Base-by-base conservation (phyloP, 352 stramenopile species). In the Phytophthora europaea region DNA sequence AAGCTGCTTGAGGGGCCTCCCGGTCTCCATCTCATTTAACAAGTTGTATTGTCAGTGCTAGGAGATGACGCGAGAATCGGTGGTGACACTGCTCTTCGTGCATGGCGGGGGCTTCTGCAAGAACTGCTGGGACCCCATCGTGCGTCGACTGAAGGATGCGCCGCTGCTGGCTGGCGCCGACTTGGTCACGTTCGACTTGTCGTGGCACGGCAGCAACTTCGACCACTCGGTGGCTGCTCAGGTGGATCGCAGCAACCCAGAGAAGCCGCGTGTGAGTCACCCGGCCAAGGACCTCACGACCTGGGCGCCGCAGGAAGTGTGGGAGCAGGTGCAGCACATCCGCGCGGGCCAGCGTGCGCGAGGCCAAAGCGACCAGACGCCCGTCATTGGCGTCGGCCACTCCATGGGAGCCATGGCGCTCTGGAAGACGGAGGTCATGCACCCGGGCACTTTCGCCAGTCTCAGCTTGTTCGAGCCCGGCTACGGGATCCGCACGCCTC, bases 331-430 rank as follows among this genome's bases (percentile, higher is more conserved):
- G 28, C 61, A 69, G 18, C 69, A 76, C 15, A 72, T 88, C 13
- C 54, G 70, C 16, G 43, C 59, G 10, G 52, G 61, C 0, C 73
- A 80, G 36, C 68, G 59, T 9, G 62, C 59, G 28, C 36, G 56
- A 16, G 65, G 67, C 0, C 45, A 58, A 15, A 73, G 59, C 53
- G 64, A 74, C 58, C 56, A 40, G 50, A 80, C 63, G 31, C 73
- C 74, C 50, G 23, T 88, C 23, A 85, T 87, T 33, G 83, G 83
- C 10, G 70, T 90, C 15, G 81, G 79, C 0, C 83, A 90, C 50
- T 90, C 83, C 6, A 88, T 90, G 81, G 83, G 81, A 3, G 83
- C 65, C 3, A 73, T 64, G 36, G 70, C 81, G 3, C 72, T 88
- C 50, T 78, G 81, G 56, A 78, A 81, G 51, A 78, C 76, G 26